Percentiles rank a stretch among this genome's conserved stretches.
Conservation (phyloP, 768 basidiomycete species). For the Agrocybe praecox region DNA sequence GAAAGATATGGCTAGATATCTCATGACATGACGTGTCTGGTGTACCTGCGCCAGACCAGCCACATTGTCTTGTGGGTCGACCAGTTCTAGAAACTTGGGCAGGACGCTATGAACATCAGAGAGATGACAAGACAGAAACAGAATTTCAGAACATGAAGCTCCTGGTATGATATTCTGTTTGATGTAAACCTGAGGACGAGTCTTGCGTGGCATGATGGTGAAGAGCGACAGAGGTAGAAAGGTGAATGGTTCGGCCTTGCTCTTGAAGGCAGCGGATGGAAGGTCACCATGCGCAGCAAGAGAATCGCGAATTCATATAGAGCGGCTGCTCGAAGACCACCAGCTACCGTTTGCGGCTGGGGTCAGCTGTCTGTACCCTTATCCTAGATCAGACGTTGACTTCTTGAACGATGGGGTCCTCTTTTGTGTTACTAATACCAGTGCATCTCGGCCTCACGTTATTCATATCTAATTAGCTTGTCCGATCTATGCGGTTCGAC, state of each 20-base stretch:
- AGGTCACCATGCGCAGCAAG: neutral
- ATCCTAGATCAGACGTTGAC: too few relatives aligned
- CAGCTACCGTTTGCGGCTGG: neutral
- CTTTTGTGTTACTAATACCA: too few relatives aligned
- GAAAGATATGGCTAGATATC: slow-evolving; percentile 42
- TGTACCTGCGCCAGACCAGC: slow-evolving; percentile 49
- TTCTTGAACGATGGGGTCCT: too few relatives aligned
- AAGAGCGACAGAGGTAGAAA: neutral
- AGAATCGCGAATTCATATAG: neutral
- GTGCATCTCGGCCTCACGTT: too few relatives aligned
- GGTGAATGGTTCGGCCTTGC: neutral
- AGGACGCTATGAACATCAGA: slow-evolving; percentile 20
- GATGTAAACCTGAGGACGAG: slow-evolving; percentile 18
- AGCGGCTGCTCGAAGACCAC: neutral
- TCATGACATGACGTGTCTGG: slow-evolving; percentile 33
- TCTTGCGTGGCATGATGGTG: neutral
- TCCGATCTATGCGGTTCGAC: too few relatives aligned
- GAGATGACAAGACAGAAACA: slow-evolving; percentile 27
- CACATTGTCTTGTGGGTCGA: slow-evolving; percentile 13
- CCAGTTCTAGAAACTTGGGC: slow-evolving; percentile 28
- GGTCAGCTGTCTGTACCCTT: too few relatives aligned
- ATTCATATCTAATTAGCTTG: too few relatives aligned
- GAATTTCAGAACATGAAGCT: slow-evolving; percentile 21
- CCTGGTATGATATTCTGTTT: slow-evolving; percentile 35
- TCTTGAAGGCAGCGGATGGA: neutral